Conservation (phyloP, 2,329 filamentous ascomycete genomes). For the Lachnellula arida region DNA sequence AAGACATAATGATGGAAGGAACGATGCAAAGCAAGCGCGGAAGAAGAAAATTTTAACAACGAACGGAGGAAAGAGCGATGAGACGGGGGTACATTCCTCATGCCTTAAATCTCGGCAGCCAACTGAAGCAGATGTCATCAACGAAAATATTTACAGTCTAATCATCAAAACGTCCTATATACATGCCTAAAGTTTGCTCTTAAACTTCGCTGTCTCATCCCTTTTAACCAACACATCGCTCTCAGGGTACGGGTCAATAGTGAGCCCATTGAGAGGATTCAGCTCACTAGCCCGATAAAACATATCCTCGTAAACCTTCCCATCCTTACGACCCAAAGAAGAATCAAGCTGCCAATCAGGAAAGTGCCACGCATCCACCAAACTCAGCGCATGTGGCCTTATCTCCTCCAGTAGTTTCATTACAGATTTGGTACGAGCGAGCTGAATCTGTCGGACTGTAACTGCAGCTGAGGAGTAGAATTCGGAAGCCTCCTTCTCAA, state of each 20-base stretch:
- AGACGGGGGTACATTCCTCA: background rate
- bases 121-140: background rate
- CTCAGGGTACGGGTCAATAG: slow-evolving; percentile 68
- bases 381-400: slow-evolving; percentile 64
- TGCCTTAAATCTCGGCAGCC: background rate
- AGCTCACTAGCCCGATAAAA: slow-evolving; percentile 67
- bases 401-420: slow-evolving; percentile 68
- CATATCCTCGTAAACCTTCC: slow-evolving; percentile 73
- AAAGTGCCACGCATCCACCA: slow-evolving; percentile 73
- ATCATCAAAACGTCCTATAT: background rate
- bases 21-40: background rate
- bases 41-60: background rate
- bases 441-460: slow-evolving; percentile 66
- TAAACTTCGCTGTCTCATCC: slow-evolving; percentile 42
- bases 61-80: background rate
- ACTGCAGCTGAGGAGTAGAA: slow-evolving; percentile 68
- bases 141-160: background rate
- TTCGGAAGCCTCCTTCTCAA: slow-evolving; percentile 65
- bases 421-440: slow-evolving; percentile 62
- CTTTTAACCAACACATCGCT: slow-evolving; percentile 57
- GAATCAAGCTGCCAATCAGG: slow-evolving; percentile 75
- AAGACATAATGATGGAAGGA: background rate
- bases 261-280: slow-evolving; percentile 68
- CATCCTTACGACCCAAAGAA: slow-evolving; percentile 64
- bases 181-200: slow-evolving; percentile 45